Evolutionary conservation across 495 filamentous ascomycete genomes (phyloP).

Genomic region (Hypoxylon fragiforme): DNA sequence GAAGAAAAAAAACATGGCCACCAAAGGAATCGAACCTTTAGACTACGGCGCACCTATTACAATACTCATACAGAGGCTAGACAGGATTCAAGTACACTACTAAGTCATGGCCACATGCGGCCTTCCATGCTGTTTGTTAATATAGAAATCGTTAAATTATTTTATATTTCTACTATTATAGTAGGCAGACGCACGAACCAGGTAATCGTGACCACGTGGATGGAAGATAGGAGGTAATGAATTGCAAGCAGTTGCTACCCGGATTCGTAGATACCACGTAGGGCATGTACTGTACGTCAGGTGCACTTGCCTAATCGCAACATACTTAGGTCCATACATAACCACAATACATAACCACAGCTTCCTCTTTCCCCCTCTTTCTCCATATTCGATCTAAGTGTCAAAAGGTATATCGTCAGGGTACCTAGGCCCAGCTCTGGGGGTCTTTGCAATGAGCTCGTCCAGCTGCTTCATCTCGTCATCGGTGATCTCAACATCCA

Average conservation of each 20-base stretch:
- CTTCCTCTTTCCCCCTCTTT: background rate
- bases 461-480: conserved; percentile 58
- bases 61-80: background rate
- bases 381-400: conserved; percentile 41
- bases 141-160: no score
- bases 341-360: no score
- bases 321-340: no score
- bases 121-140: conserved; percentile 1
- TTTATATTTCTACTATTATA: no score
- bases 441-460: conserved; percentile 46
- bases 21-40: conserved; percentile 10
- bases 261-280: background rate
- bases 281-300: no score
- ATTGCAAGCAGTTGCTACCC: background rate
- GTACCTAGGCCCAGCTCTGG: conserved; percentile 49
- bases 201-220: no score
- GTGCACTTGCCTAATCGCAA: no score
- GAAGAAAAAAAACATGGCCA: conserved; percentile 7
- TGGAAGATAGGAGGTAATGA: no score
- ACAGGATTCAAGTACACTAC: background rate
- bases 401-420: conserved; percentile 34
- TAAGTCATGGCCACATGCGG: conserved; percentile 7
- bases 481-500: conserved; percentile 46
- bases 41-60: background rate
- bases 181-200: no score